These are phyloP conservation scores for Gnomoniopsis sp. DNA, from an alignment of 2,329 filamentous ascomycete species.

Conservation along the genomic window DNA sequence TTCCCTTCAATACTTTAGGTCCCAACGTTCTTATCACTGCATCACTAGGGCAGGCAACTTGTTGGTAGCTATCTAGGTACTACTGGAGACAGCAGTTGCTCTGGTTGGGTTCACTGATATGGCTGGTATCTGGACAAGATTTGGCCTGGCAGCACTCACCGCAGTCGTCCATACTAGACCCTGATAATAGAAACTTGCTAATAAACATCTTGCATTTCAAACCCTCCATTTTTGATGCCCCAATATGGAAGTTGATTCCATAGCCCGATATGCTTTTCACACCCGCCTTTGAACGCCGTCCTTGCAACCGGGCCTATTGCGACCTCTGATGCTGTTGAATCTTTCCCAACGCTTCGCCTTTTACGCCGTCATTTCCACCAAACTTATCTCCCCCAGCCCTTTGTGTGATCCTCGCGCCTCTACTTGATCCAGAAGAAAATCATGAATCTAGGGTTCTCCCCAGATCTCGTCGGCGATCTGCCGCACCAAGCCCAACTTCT, in stretches of 20 bases:
- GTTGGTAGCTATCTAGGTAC: too few species aligned
- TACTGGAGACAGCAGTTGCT: too few species aligned
- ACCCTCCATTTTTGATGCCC: background rate
- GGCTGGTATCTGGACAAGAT: too few species aligned
- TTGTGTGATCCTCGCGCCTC: background rate
- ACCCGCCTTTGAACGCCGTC: background rate
- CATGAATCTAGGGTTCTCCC: conserved; percentile 49
- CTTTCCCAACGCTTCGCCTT: background rate
- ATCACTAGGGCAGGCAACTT: too few species aligned
- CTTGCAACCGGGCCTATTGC: conserved; percentile 2
- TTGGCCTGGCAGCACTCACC: too few species aligned
- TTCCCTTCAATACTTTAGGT: too few species aligned
- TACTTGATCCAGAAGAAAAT: background rate
- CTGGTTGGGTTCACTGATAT: too few species aligned
- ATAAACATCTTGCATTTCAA: too few species aligned
- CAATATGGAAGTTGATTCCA: conserved; percentile 19
- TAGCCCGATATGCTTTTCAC: conserved; percentile 6
- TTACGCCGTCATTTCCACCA: background rate
- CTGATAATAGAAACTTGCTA: too few species aligned
- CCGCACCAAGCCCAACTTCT: conserved; percentile 68
- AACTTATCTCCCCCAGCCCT: background rate
- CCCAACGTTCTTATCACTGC: too few species aligned
- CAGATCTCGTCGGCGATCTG: conserved; percentile 72
- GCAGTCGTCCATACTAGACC: too few species aligned
- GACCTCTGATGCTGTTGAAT: conserved; percentile 18